Conservation (phyloP, 1,284 basidiomycete species). For the Afroboletus lepidellus region DNA sequence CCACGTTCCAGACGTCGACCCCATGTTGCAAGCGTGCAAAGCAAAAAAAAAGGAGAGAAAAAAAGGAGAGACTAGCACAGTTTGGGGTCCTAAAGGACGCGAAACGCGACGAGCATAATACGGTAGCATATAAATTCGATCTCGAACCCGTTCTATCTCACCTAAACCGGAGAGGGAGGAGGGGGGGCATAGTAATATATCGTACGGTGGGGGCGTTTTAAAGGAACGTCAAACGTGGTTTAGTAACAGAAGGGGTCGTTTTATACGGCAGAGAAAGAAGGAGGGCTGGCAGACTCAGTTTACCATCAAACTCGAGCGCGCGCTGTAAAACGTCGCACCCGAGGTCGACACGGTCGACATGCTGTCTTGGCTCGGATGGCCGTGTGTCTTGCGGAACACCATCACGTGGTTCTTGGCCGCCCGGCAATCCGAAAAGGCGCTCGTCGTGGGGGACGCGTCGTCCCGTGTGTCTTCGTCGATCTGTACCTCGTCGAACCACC, state of each 20-base stretch:
- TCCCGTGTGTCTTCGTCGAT: slow-evolving; percentile 5
- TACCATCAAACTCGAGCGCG: slow-evolving; percentile 29
- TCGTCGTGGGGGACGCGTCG: not conserved
- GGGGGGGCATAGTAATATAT: slow-evolving; percentile 11
- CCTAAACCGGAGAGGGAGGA: not conserved
- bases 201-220: slow-evolving; percentile 3
- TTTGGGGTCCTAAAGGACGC: not conserved
- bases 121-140: slow-evolving; percentile 3
- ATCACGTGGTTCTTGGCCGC: slow-evolving; percentile 13
- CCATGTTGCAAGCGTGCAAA: not conserved
- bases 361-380: slow-evolving; percentile 30
- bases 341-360: slow-evolving; percentile 23
- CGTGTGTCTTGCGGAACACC: slow-evolving; percentile 15
- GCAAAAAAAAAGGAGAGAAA: not conserved
- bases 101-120: slow-evolving; percentile 6
- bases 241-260: no score
- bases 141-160: slow-evolving; percentile 7
- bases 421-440: not conserved
- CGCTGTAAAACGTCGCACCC: slow-evolving; percentile 31
- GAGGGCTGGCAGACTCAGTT: slow-evolving; percentile 8
- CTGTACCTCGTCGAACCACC: slow-evolving; percentile 32
- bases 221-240: no score
- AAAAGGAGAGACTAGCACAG: not conserved
- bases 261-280: not conserved
- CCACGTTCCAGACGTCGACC: not conserved